Conservation (phyloP, 1,139 yeast species). For the Scheffersomyces parashehatae region DNA sequence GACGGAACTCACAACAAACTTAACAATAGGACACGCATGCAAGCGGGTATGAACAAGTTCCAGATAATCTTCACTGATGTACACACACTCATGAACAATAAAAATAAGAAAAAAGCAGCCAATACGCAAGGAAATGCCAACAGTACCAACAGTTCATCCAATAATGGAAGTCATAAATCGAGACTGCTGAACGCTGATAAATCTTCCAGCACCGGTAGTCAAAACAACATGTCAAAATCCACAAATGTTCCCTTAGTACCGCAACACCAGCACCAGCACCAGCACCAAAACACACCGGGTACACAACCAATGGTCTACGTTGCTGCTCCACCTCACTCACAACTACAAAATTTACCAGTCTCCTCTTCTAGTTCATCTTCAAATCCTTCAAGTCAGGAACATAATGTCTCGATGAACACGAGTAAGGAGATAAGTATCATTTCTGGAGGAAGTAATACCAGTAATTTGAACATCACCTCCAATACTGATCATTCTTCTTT, state of each 20-base stretch:
- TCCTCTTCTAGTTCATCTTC: neutral
- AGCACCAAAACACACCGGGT: neutral
- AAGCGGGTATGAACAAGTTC: constrained; percentile 49
- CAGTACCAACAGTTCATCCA: neutral
- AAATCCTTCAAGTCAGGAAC: constrained; percentile 12
- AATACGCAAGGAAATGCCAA: neutral
- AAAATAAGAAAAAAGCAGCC: constrained; percentile 24
- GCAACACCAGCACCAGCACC: neutral
- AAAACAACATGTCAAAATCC: constrained; percentile 4
- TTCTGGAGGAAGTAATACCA: constrained; percentile 16
- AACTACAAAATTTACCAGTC: neutral
- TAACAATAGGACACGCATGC: constrained; percentile 34
- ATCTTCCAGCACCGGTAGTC: neutral
- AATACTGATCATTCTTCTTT: constrained; percentile 37
- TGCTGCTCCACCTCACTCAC: neutral
- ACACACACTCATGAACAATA: constrained; percentile 43
- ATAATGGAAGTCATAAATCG: neutral
- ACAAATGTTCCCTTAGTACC: constrained; percentile 7
- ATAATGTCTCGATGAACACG: constrained; percentile 23
- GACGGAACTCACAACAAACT: constrained; percentile 3
- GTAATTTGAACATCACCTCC: constrained; percentile 20
- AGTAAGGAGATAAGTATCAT: constrained; percentile 17
- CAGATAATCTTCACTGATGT: constrained; percentile 57
- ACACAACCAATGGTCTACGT: neutral
- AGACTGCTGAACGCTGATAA: neutral